Conservation (phyloP, 306 rosid species). For the Pyrus betulifolia region DNA sequence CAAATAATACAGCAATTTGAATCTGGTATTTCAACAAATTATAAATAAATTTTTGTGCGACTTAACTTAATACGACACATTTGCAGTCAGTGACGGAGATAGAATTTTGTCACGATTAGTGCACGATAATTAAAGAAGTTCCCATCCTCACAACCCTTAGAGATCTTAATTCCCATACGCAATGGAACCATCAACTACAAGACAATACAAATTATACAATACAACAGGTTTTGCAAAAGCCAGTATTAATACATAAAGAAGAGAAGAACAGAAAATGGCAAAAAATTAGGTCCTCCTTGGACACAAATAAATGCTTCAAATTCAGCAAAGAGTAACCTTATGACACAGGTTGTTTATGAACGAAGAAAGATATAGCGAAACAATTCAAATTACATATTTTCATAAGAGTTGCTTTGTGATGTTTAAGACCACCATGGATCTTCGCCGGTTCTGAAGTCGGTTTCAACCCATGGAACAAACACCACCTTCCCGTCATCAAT, state of each 20-base stretch:
- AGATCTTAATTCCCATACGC: neutral
- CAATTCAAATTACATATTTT: neutral
- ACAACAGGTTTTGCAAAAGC: neutral
- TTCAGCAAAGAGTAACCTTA: constrained; percentile 3
- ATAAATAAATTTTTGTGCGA: too few relatives aligned
- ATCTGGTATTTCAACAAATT: too few relatives aligned
- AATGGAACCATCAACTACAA: neutral
- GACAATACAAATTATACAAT: neutral
- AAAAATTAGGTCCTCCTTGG: constrained; percentile 10
- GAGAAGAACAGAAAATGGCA: neutral
- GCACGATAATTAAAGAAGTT: too few relatives aligned
- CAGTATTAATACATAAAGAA: neutral
- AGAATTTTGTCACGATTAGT: too few relatives aligned
- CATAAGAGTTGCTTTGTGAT: neutral
- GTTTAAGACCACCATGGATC: constrained; percentile 84
- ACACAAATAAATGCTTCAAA: neutral
- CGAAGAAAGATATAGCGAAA: neutral
- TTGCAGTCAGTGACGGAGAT: too few relatives aligned
- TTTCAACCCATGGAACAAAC: constrained; percentile 93
- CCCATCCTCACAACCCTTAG: too few relatives aligned
- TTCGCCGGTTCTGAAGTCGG: constrained; percentile 86
- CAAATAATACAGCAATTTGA: too few relatives aligned
- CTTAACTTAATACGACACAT: too few relatives aligned
- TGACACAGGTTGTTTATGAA: constrained; percentile 9
- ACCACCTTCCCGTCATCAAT: constrained; percentile 66